These are phyloP conservation scores for Penicillium sclerotigenum DNA, from an alignment of 2,329 filamentous ascomycete species.

Conservation along the genomic window DNA sequence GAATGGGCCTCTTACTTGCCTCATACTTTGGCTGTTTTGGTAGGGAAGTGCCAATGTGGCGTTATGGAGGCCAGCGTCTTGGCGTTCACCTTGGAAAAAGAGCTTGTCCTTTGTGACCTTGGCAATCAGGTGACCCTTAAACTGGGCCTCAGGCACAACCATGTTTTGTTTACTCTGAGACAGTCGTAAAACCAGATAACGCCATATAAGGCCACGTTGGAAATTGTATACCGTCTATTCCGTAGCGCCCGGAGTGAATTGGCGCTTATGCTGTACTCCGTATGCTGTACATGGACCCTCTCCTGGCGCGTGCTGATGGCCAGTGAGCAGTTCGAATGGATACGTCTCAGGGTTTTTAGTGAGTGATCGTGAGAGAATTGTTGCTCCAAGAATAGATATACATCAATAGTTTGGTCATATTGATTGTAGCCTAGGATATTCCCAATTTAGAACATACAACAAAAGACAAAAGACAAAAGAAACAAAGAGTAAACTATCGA, in stretches of 20 bases:
- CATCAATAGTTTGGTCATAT: background rate
- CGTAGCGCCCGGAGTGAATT: background rate
- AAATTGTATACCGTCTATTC: too few species aligned
- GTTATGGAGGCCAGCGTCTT: conserved; percentile 2
- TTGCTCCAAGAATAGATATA: background rate
- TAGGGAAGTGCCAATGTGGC: too few species aligned
- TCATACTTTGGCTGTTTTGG: too few species aligned
- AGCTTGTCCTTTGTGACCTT: background rate
- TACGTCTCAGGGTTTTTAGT: background rate
- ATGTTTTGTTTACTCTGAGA: background rate
- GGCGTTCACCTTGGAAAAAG: background rate
- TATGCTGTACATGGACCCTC: conserved; percentile 3
- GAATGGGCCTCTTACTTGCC: too few species aligned
- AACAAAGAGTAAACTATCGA: background rate
- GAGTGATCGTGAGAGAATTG: background rate
- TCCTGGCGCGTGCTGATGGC: conserved; percentile 1
- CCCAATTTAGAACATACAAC: background rate
- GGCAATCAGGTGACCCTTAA: background rate
- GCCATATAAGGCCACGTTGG: background rate
- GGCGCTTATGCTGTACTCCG: too few species aligned
- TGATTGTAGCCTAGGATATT: background rate
- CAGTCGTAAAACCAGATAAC: too few species aligned
- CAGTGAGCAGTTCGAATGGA: background rate
- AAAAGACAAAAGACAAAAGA: background rate
- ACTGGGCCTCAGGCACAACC: background rate